These are phyloP conservation scores for Smithsoniella earleae DNA, from an alignment of 163 green algal species.

Conservation along the genomic window DNA sequence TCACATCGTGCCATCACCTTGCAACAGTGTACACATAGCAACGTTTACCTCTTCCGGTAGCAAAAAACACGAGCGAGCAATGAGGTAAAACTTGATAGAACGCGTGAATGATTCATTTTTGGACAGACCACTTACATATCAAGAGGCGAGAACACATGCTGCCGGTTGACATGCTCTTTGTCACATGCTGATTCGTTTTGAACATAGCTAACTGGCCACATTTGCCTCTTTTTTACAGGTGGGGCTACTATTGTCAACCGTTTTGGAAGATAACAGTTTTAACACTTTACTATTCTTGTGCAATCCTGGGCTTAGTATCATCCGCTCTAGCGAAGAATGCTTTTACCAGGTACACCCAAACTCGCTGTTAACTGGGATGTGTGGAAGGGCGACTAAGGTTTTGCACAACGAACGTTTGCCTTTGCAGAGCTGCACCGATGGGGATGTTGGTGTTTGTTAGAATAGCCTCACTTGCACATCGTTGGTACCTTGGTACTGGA, in stretches of 20 bases:
- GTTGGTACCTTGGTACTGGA: constrained; percentile 12
- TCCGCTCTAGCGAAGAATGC: background rate
- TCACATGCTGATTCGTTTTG: too few species aligned
- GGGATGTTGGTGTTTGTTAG: background rate
- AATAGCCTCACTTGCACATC: constrained; percentile 4
- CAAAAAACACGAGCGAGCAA: too few species aligned
- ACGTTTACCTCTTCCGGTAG: too few species aligned
- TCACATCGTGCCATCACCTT: too few species aligned
- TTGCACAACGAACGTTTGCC: background rate
- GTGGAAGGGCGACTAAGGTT: background rate
- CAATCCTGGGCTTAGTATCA: background rate
- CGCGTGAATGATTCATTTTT: too few species aligned
- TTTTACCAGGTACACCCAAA: background rate
- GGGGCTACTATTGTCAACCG: constrained; percentile 22
- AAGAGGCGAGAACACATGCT: too few species aligned
- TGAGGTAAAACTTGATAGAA: too few species aligned
- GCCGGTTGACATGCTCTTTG: too few species aligned
- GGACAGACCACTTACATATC: too few species aligned
- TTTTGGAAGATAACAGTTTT: background rate
- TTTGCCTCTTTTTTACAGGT: too few species aligned
- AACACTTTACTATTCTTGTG: background rate
- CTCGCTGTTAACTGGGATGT: background rate
- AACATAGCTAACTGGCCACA: too few species aligned
- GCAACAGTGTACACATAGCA: too few species aligned
- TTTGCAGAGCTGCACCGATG: constrained; percentile 25